A percentile compares a stretch with the other conserved stretches of the same genome.
Conservation (phyloP, 192 early-diverging fungal genomes). For the Paraglomus occultum region DNA sequence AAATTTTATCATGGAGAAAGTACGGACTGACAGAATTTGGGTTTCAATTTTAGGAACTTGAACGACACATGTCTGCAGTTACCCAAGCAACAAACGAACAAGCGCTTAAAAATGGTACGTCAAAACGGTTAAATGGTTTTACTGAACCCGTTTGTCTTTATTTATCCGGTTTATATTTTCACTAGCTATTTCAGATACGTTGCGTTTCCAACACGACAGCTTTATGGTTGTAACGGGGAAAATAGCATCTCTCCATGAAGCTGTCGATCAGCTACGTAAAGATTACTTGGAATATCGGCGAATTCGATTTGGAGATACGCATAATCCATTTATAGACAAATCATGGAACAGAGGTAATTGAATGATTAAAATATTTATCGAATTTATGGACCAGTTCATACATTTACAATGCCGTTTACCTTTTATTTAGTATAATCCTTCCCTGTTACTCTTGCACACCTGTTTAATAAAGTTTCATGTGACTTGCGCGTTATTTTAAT, state of each 20-base stretch:
- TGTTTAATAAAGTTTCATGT: no score
- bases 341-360: no score
- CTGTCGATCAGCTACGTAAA: slow-evolving; percentile 21
- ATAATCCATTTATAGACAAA: slow-evolving; percentile 14
- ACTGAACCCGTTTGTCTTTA: background rate
- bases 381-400: no score
- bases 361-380: no score
- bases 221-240: slow-evolving; percentile 29
- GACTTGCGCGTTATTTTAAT: no score
- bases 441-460: no score
- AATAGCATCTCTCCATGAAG: slow-evolving; percentile 19
- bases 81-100: background rate
- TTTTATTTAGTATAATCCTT: no score
- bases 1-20: background rate
- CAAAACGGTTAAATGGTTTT: background rate
- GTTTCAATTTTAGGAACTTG: slow-evolving; percentile 21
- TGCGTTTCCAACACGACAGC: slow-evolving; percentile 26
- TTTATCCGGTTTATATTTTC: background rate
- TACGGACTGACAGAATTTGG: background rate
- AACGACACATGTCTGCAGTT: slow-evolving; percentile 16
- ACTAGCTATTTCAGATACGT: slow-evolving; percentile 8
- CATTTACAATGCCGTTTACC: no score
- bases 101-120: background rate
- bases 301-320: background rate
- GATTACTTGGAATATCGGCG: slow-evolving; percentile 19